phyloP scores from a whole-genome alignment of 768 basidiomycete species.

The Cystofilobasidium macerans region DNA sequence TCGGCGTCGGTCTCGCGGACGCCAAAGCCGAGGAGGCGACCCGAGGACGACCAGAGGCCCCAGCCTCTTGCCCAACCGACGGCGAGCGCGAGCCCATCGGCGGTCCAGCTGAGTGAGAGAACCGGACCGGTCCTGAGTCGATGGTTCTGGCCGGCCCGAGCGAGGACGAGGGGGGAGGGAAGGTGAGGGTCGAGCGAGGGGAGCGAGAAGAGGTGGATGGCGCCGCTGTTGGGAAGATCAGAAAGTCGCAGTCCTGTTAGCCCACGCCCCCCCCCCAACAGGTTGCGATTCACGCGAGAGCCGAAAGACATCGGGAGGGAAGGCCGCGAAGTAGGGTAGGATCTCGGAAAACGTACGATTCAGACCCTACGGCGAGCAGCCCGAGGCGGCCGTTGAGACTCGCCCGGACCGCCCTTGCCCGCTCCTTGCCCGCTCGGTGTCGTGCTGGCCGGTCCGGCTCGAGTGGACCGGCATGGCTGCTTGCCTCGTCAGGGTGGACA shows the following conservation, averaged over 20 bases:
- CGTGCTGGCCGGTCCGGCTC: no score
- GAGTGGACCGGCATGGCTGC: no score
- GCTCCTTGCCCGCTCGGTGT: constrained; percentile 16
- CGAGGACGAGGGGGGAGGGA: constrained; percentile 30
- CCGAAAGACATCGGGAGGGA: constrained; percentile 47
- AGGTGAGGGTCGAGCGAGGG: constrained; percentile 20
- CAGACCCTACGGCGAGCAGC: constrained; percentile 65
- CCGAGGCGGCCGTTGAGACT: constrained; percentile 73
- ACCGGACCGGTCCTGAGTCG: constrained; percentile 29
- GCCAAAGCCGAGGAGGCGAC: constrained; percentile 69
- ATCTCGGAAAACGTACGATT: constrained; percentile 53
- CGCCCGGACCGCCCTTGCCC: constrained; percentile 34
- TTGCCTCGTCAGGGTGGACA: no score
- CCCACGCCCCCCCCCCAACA: no score
- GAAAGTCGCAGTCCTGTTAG: no score
- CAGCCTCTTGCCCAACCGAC: constrained; percentile 84
- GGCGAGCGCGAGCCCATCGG: constrained; percentile 87
- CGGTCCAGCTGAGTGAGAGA: constrained; percentile 68
- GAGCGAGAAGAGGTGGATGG: constrained; percentile 6
- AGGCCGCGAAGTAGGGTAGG: no score
- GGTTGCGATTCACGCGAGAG: constrained; percentile 60
- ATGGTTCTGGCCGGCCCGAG: constrained; percentile 28
- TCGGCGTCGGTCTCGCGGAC: constrained; percentile 45
- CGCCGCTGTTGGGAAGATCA: constrained; percentile 47
- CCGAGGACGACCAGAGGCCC: constrained; percentile 81